phyloP scores from a whole-genome alignment of 345 rosid species.

The Euclidium syriacum region DNA sequence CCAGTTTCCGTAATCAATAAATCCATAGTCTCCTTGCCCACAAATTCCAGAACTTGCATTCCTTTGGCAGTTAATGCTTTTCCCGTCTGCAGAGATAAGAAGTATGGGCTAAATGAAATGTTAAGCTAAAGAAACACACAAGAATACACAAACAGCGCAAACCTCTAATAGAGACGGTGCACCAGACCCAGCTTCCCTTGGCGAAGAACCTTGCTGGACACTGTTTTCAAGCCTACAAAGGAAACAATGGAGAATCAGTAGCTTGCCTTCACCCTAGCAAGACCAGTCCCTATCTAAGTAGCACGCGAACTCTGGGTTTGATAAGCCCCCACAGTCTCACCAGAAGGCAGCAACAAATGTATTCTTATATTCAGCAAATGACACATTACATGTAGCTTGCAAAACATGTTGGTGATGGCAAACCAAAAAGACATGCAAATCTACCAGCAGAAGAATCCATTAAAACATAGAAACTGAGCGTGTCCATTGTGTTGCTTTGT shows the following conservation, averaged over 20 bases:
- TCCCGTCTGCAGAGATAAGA: conserved; percentile 59
- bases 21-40: conserved; percentile 96
- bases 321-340: conserved; percentile 2
- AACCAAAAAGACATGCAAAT: neutral
- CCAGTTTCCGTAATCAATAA: conserved; percentile 83
- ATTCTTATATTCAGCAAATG: conserved; percentile 3
- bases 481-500: neutral
- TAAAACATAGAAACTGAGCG: neutral
- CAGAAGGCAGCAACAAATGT: neutral
- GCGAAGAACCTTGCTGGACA: conserved; percentile 62
- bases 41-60: conserved; percentile 91
- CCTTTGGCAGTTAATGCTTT: conserved; percentile 92
- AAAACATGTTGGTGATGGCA: neutral
- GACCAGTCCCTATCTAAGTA: neutral
- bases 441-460: neutral
- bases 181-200: conserved; percentile 55
- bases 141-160: conserved; percentile 13
- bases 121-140: conserved; percentile 2
- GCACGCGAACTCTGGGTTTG: neutral
- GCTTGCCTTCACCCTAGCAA: neutral
- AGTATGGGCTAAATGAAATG: conserved; percentile 10
- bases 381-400: neutral
- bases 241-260: neutral
- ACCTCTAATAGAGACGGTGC: conserved; percentile 93
- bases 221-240: conserved; percentile 67